These are phyloP conservation scores for Alternaria longipes DNA, from an alignment of 2,329 filamentous ascomycete species.

Conservation along the genomic window DNA sequence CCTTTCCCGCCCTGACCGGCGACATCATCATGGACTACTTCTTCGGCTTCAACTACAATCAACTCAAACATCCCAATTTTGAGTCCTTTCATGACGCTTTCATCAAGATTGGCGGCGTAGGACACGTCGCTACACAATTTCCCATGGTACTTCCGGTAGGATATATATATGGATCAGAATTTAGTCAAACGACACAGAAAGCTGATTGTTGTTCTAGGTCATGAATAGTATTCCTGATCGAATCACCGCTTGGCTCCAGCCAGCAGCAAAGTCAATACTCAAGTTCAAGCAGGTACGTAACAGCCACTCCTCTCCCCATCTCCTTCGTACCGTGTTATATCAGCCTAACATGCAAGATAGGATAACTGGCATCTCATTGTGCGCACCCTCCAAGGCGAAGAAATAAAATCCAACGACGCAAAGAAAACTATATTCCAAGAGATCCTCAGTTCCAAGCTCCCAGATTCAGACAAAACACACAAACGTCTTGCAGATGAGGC, in stretches of 20 bases:
- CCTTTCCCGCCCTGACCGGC: conserved; percentile 55
- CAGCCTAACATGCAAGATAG: conserved; percentile 12
- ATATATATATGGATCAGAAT: not conserved
- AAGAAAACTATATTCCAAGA: conserved; percentile 48
- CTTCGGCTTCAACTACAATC: conserved; percentile 48
- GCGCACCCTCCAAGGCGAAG: conserved; percentile 39
- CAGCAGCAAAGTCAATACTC: conserved; percentile 42
- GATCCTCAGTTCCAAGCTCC: conserved; percentile 42
- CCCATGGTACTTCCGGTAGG: conserved; percentile 42
- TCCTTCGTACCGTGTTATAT: not conserved
- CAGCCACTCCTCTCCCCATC: too few species aligned
- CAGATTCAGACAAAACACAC: conserved; percentile 49
- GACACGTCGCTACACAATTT: conserved; percentile 47
- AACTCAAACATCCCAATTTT: conserved; percentile 47
- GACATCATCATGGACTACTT: conserved; percentile 59
- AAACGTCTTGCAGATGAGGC: conserved; percentile 51
- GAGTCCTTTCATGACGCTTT: conserved; percentile 49
- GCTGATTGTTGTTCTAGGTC: conserved; percentile 26
- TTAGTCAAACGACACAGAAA: not conserved
- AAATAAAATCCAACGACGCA: conserved; percentile 44
- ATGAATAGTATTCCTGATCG: conserved; percentile 46
- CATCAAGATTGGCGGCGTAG: conserved; percentile 41
- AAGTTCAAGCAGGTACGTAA: conserved; percentile 41
- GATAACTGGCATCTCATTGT: conserved; percentile 38
- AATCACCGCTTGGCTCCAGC: conserved; percentile 43